A percentile compares a stretch with the other conserved stretches of the same genome.
These are phyloP conservation scores for Fomitopsis pulvina DNA, from an alignment of 768 basidiomycete species.

Conservation along the genomic window DNA sequence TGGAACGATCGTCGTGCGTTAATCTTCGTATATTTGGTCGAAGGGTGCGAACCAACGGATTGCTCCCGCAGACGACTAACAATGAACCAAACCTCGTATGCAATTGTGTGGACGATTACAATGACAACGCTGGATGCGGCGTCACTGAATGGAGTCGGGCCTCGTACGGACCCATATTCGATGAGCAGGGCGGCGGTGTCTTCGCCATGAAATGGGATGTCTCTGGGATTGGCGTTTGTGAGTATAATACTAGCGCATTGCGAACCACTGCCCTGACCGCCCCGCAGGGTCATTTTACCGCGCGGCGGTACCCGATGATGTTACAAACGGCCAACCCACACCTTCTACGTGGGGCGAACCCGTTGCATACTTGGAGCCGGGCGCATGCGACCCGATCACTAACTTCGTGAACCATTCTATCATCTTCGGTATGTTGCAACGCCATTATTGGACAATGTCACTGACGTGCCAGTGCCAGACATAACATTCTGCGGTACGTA, in stretches of 20 bases:
- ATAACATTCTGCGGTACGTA: conserved; percentile 72
- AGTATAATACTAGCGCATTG: conserved; percentile 23
- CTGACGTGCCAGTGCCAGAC: conserved; percentile 36
- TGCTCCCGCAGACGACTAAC: conserved; percentile 34
- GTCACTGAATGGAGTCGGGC: conserved; percentile 74
- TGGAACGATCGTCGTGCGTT: conserved; percentile 55
- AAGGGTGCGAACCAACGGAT: neutral
- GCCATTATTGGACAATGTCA: neutral
- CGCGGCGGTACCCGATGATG: conserved; percentile 65
- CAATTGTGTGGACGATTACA: conserved; percentile 37
- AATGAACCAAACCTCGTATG: conserved; percentile 43
- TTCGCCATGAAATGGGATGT: conserved; percentile 91
- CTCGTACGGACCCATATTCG: conserved; percentile 81
- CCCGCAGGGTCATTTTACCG: conserved; percentile 75
- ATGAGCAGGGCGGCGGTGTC: conserved; percentile 73
- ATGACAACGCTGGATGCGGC: conserved; percentile 68
- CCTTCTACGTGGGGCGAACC: conserved; percentile 67
- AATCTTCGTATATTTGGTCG: neutral
- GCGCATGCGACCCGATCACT: conserved; percentile 47
- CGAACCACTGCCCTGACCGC: neutral
- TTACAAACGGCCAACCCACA: conserved; percentile 51
- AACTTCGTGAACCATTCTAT: conserved; percentile 69
- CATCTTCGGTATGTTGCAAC: conserved; percentile 53
- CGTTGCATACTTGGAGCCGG: conserved; percentile 50
- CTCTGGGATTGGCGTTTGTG: conserved; percentile 68